Evolutionary conservation across 495 filamentous ascomycete genomes (phyloP), one percentile per base, ranked within the genome.

Genomic region (Xylaria acuta): DNA sequence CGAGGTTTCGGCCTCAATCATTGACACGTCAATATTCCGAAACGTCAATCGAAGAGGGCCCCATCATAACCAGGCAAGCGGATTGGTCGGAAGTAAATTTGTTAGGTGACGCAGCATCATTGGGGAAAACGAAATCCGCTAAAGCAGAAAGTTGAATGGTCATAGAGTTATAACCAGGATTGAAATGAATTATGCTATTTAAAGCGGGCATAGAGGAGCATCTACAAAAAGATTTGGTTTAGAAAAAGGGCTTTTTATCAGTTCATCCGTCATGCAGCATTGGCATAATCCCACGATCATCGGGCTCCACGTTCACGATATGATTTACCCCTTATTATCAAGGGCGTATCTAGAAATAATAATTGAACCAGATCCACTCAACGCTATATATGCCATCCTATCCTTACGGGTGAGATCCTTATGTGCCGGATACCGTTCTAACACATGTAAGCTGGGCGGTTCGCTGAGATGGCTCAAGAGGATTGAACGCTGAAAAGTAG

Each of bases 61-160:
- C 25, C 14, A 32, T 43, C 14, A 45, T n/a, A 51, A 43, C 9
- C 36, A 58, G 59, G 22, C 45, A 64, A 64, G 47, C 34, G 11
- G 41, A 62, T 41, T 41, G 25, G n/a, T 71, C 59, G 14, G 68
- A 64, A 18, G 68, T 70, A 9, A 53, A 54, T 30, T 47, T 72
- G 22, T 27, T 72, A 5, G 36, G 43, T 32, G 38, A 14, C 40
- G 62, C 27, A 47, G 69, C 69, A 12, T 60, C 59, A n/a, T 36
- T 65, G 2, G 69, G 59, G 11, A 70, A 63, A 62, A 38, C 43
- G 30, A 38, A 49, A 16, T 54, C 32, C 20, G 36, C 8, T 53
- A 43, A 47, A 32, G 40, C 40, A 63, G 32, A 64, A 63, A 18
- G 27, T 70, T 7, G 43, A 22, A 41, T 14, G 16, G 30, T 5